These are phyloP conservation scores for Teratosphaeriaceae sp. DNA, from an alignment of 2,329 filamentous ascomycete genomes.

Conservation along the genomic window DNA sequence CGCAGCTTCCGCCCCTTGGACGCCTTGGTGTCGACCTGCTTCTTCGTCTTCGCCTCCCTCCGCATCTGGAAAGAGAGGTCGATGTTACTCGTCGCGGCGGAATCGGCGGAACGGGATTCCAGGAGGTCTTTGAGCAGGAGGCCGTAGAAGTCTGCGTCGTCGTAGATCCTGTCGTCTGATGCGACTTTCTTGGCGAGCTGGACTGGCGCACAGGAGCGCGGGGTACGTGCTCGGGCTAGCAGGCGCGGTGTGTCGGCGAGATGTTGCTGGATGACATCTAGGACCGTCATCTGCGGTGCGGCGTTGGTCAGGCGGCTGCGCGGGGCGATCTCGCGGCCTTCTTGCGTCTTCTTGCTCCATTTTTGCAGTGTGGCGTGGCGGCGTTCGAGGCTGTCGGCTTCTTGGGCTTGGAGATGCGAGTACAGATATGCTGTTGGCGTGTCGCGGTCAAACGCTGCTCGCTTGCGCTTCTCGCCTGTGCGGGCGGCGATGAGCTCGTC, in stretches of 20 bases:
- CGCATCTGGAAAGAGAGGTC: slow-evolving; percentile 40
- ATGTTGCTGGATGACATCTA: slow-evolving; percentile 61
- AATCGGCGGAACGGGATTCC: slow-evolving; percentile 66
- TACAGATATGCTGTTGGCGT: slow-evolving; percentile 63
- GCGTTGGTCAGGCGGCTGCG: slow-evolving; percentile 54
- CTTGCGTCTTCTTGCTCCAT: slow-evolving; percentile 77
- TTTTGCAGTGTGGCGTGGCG: slow-evolving; percentile 74
- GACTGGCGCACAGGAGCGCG: slow-evolving; percentile 68
- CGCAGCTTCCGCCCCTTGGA: slow-evolving; percentile 92
- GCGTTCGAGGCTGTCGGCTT: slow-evolving; percentile 52
- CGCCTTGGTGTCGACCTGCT: slow-evolving; percentile 84
- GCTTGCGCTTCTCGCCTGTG: slow-evolving; percentile 55
- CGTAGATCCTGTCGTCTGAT: slow-evolving; percentile 65
- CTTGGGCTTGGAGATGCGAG: slow-evolving; percentile 61
- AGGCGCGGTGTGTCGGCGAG: slow-evolving; percentile 60
- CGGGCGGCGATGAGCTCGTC: slow-evolving; percentile 49
- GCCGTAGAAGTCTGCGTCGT: slow-evolving; percentile 94
- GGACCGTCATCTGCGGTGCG: slow-evolving; percentile 56
- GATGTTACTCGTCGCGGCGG: slow-evolving; percentile 36
- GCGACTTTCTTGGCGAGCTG: slow-evolving; percentile 45
- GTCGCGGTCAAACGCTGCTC: slow-evolving; percentile 42
- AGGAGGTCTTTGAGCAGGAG: slow-evolving; percentile 87
- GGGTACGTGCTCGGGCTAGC: slow-evolving; percentile 60
- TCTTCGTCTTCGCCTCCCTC: slow-evolving; percentile 75
- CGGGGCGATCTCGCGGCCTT: slow-evolving; percentile 50